Percentiles rank a stretch among this genome's conserved stretches.
Conservation (phyloP, 2,329 filamentous ascomycete genomes). For the Claviceps digitariae region DNA sequence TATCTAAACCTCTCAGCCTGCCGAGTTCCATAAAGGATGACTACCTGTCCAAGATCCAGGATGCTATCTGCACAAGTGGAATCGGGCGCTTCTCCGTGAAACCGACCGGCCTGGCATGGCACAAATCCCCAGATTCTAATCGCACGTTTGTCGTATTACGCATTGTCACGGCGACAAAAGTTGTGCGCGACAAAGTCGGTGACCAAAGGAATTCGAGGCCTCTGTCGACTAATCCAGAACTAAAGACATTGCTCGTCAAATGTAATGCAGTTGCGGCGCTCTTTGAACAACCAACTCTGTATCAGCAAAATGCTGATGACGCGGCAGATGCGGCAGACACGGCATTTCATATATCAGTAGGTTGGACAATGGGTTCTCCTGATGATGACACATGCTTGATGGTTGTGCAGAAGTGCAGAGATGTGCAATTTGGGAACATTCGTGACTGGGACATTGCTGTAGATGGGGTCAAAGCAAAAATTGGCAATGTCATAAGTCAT, state of each 20-base stretch:
- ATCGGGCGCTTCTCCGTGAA: slow-evolving; percentile 24
- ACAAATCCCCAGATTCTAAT: slow-evolving; percentile 41
- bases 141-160: slow-evolving; percentile 77
- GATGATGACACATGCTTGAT: slow-evolving; percentile 22
- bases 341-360: slow-evolving; percentile 80
- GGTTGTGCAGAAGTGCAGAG: slow-evolving; percentile 13
- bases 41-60: slow-evolving; percentile 47
- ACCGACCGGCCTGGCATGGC: slow-evolving; percentile 31
- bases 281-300: slow-evolving; percentile 59
- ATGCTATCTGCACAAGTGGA: slow-evolving; percentile 21
- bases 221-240: slow-evolving; percentile 28
- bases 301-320: slow-evolving; percentile 27
- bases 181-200: slow-evolving; percentile 11
- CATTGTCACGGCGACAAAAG: slow-evolving; percentile 25
- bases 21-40: slow-evolving; percentile 54
- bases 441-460: slow-evolving; percentile 37
- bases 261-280: slow-evolving; percentile 50
- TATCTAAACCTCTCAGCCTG: slow-evolving; percentile 71
- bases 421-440: slow-evolving; percentile 17
- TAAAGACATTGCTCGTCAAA: slow-evolving; percentile 48
- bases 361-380: slow-evolving; percentile 57
- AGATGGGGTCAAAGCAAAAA: slow-evolving; percentile 55
- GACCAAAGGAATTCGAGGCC: background rate
- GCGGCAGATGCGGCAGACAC: slow-evolving; percentile 12
- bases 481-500: slow-evolving; percentile 54